These are phyloP conservation scores for Lachancea thermotolerans DNA, from an alignment of 805 yeast genomes.

Conservation along the genomic window DNA sequence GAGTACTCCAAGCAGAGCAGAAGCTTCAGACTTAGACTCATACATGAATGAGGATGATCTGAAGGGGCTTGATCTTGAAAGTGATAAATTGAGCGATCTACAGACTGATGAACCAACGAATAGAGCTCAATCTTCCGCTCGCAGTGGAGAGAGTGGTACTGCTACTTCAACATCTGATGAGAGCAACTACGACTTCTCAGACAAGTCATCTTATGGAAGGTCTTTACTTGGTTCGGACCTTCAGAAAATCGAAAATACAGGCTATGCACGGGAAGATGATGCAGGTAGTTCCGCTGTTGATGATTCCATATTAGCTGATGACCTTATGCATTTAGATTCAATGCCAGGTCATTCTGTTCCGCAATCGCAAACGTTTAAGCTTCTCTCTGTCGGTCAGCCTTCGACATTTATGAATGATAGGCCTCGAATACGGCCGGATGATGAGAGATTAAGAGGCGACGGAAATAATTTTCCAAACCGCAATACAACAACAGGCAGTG, in stretches of 20 bases:
- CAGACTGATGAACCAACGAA: neutral
- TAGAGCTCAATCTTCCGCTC: neutral
- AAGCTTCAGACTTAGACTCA: constrained; percentile 28
- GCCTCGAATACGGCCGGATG: neutral
- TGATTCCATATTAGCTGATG: constrained; percentile 5
- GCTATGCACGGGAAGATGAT: neutral
- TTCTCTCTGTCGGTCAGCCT: constrained; percentile 1
- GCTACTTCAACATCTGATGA: neutral
- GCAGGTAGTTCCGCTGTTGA: constrained; percentile 2
- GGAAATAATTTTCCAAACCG: neutral
- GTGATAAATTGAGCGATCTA: neutral
- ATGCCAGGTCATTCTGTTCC: constrained; percentile 9
- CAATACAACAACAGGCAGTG: neutral
- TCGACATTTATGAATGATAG: neutral
- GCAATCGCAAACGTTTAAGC: constrained; percentile 5
- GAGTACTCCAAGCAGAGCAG: constrained; percentile 4
- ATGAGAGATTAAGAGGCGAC: neutral
- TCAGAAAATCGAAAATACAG: constrained; percentile 17
- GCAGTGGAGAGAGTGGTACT: neutral
- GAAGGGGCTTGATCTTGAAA: constrained; percentile 5
- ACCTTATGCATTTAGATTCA: neutral
- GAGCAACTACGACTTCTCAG: constrained; percentile 7
- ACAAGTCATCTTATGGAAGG: constrained; percentile 30
- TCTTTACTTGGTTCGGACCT: constrained; percentile 31
- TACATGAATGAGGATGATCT: constrained; percentile 29